Base-by-base conservation (phyloP, 176 grass and related monocot genomes). In the Coix lacrymajobi region DNA sequence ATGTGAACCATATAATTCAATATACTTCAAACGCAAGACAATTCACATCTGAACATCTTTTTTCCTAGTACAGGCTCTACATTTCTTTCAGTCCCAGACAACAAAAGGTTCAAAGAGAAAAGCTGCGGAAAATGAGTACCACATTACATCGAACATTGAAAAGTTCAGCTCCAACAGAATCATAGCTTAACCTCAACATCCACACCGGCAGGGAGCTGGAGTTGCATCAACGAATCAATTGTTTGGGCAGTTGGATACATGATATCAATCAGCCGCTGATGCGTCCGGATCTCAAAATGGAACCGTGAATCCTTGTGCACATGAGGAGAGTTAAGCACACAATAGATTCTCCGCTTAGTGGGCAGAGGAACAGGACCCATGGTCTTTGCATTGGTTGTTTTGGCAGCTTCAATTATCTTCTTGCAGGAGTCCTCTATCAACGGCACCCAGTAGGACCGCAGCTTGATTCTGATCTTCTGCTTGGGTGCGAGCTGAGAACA, bases 151-250 rank as follows among this genome's bases (percentile, higher is more conserved):
- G 36, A 86, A 79, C 43, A 73, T 68, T 58, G 24, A 64, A 56
- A 72, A 7, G 6, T 67, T 46, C 56, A 73, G 66, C 24, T 60
- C 74, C 80, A 72, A 45, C 61, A 84, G 51, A 80, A 88, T 99
- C 89, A 96, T 84, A 99, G 87, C 85, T 96, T 99, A 81, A 99
- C 93, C 81, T 99, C 89, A 40, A 99, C 97, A 85, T 99, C 97
- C 34, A 99, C 97, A 32, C 97, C 93, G 7, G 96, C 96, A 1
- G 97, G 93, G 24, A 99, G 92, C 84, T 99, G 91, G 79, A 99
- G 88, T 75, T 99, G 93, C 91, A 96, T 96, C 83, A 99, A 79
- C 0, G 93, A 96, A 58, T 99, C 96, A 10, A 98, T 92, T 36
- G 96, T 98, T 71, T 98, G 92, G 37, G 93, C 93, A 64, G 93